Conservation (phyloP, 2,329 filamentous ascomycete species). For the Apiospora sp. region DNA sequence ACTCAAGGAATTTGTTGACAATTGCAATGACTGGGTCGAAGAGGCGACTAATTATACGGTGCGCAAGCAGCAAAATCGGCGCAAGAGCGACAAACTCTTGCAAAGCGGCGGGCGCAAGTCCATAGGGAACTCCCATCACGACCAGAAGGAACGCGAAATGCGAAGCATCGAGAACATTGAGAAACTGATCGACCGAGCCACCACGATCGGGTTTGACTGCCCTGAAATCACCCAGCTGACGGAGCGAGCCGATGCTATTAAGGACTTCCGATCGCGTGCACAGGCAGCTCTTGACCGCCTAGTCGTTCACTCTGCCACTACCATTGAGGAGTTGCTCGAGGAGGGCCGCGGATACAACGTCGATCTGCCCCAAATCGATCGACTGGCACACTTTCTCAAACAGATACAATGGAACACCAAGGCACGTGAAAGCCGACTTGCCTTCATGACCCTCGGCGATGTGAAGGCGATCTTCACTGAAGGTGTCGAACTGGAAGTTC, state of each 20-base stretch:
- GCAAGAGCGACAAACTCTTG: slow-evolving; percentile 91
- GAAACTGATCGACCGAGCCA: slow-evolving; percentile 82
- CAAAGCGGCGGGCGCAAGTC: slow-evolving; percentile 77
- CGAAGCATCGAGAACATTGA: slow-evolving; percentile 90
- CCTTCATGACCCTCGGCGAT: slow-evolving; percentile 77
- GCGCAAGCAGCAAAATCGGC: slow-evolving; percentile 95
- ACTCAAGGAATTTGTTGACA: slow-evolving; percentile 89
- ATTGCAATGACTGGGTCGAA: slow-evolving; percentile 97
- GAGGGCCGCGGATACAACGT: slow-evolving; percentile 89
- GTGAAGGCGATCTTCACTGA: slow-evolving; percentile 81
- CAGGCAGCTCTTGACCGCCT: slow-evolving; percentile 73
- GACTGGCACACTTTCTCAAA: slow-evolving; percentile 79
- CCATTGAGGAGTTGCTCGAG: slow-evolving; percentile 92
- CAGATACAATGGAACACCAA: slow-evolving; percentile 90
- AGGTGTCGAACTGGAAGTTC: slow-evolving; percentile 79
- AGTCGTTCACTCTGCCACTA: slow-evolving; percentile 68
- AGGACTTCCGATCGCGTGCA: slow-evolving; percentile 82
- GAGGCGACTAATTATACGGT: slow-evolving; percentile 96
- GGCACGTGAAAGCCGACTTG: slow-evolving; percentile 69
- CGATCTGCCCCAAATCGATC: slow-evolving; percentile 87
- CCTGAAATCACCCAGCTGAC: slow-evolving; percentile 86
- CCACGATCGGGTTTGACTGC: slow-evolving; percentile 90
- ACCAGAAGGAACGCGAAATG: slow-evolving; percentile 86
- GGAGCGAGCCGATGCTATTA: slow-evolving; percentile 85
- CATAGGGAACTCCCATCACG: slow-evolving; percentile 60